Evolutionary conservation across 164 flowering plant genomes (phyloP), one percentile per base, ranked within the genome.

Genomic region (Stephania cephalantha): DNA sequence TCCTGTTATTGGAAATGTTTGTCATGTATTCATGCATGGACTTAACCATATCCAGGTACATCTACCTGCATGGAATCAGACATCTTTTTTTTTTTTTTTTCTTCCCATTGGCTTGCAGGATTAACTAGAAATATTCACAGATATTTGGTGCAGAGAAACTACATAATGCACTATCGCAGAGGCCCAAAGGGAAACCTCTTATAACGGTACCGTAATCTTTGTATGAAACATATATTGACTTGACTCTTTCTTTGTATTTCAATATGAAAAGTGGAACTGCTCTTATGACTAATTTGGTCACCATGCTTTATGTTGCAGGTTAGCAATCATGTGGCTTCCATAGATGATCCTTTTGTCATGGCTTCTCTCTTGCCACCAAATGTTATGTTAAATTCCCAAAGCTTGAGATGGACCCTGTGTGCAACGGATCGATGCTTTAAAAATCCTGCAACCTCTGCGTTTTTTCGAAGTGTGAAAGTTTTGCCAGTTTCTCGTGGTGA

Each of bases 21-120:
- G 97, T 77, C 90, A 95, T 79, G 91, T 95, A 45, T 95, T 95
- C 79, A 95, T 95, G 99, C 87, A 90, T 72, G 99, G 99, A 25
- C 84, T 95, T 25, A 93, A 95, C 78, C 85, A 84, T 45, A 84
- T 93, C 58, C 95, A 91, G 87, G 99, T 94, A 80, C 74, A 78
- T 74, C 9, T 12, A n/a, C 15, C 35, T 45, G 48, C 17, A 46
- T 25, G 12, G 25, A 9, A 25, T 46, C 7, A 6, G 55, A 2
- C 1, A 7, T 35, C 42, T 35, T 35, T 35, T 35, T 1, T 35
- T 35, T 35, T 35, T 4, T 35, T 35, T 35, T 35, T 35, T 35
- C 42, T 35, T 35, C 42, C 42, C 42, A 35, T 35, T 35, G 18
- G 53, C n/a, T 50, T 2, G 22, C 11, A 35, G 42, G 46, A 44